Evolutionary conservation across 1,284 basidiomycete genomes (phyloP).

Genomic region (Ganoderma sp.): DNA sequence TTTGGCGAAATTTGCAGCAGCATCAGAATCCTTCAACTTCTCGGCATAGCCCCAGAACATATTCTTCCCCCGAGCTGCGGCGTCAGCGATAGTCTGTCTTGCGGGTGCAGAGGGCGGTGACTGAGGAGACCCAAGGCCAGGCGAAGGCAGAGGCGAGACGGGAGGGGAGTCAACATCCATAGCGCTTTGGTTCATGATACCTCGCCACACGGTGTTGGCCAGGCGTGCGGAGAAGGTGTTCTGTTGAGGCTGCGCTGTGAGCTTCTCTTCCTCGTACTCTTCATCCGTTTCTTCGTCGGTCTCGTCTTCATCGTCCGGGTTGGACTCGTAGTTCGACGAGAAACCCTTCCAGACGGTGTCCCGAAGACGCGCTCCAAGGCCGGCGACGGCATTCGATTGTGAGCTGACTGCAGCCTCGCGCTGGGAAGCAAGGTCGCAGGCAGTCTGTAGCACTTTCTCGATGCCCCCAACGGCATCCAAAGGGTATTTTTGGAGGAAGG

Average conservation of each 20-base stretch:
- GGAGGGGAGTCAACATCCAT: constrained; percentile 65
- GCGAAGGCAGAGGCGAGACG: constrained; percentile 45
- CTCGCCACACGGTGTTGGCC: constrained; percentile 69
- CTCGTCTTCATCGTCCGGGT: constrained; percentile 41
- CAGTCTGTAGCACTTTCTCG: constrained; percentile 71
- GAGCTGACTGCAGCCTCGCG: constrained; percentile 45
- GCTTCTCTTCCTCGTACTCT: constrained; percentile 51
- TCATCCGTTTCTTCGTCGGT: constrained; percentile 43
- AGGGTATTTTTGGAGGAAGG: constrained; percentile 68
- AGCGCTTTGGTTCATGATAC: constrained; percentile 74
- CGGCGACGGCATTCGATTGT: constrained; percentile 41
- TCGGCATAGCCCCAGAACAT: constrained; percentile 72
- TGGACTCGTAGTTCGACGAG: constrained; percentile 39
- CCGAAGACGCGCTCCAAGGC: constrained; percentile 61
- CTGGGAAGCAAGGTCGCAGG: constrained; percentile 61
- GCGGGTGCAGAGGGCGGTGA: constrained; percentile 30
- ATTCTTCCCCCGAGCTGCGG: constrained; percentile 33
- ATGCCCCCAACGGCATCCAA: constrained; percentile 68
- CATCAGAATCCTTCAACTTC: constrained; percentile 73
- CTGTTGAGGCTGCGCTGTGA: constrained; percentile 30
- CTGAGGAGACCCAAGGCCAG: constrained; percentile 39
- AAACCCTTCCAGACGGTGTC: constrained; percentile 74
- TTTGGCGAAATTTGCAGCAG: constrained; percentile 71
- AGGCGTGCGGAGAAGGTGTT: constrained; percentile 49
- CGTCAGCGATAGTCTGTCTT: constrained; percentile 21